Evolutionary conservation across 108 stramenopile species (phyloP).

Genomic region (Hondaea fermentalgiana): DNA sequence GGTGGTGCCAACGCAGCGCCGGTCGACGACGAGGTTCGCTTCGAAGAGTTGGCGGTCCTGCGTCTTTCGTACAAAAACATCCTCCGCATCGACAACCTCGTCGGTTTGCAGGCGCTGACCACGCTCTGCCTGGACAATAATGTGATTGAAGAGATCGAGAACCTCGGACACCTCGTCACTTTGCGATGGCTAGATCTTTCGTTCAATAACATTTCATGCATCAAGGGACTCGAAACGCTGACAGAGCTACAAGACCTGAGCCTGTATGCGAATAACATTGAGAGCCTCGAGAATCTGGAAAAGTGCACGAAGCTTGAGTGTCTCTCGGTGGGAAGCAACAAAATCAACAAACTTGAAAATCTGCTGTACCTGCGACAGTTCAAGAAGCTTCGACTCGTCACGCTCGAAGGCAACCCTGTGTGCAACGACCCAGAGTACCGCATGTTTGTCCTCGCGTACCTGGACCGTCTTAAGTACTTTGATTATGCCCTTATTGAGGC

Average conservation of each 20-base stretch:
- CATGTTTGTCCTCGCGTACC: slow-evolving; percentile 44
- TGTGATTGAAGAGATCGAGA: slow-evolving; percentile 38
- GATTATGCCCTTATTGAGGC: slow-evolving; percentile 42
- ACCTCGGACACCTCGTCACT: slow-evolving; percentile 43
- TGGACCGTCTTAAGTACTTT: slow-evolving; percentile 44
- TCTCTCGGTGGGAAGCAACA: slow-evolving; percentile 54
- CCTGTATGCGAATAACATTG: slow-evolving; percentile 48
- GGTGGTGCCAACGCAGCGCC: neutral
- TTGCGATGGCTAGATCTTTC: slow-evolving; percentile 55
- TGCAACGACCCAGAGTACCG: slow-evolving; percentile 52
- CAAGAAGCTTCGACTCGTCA: slow-evolving; percentile 43
- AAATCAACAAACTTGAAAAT: slow-evolving; percentile 38
- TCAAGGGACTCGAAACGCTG: slow-evolving; percentile 45
- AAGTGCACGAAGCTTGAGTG: slow-evolving; percentile 49
- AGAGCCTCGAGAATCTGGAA: slow-evolving; percentile 46
- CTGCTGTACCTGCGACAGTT: slow-evolving; percentile 44
- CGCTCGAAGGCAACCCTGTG: slow-evolving; percentile 54
- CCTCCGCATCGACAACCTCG: slow-evolving; percentile 49
- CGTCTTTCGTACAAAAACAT: slow-evolving; percentile 51
- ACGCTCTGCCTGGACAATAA: slow-evolving; percentile 63
- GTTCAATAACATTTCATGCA: slow-evolving; percentile 52
- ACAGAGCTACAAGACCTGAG: slow-evolving; percentile 44
- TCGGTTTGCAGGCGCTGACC: slow-evolving; percentile 42
- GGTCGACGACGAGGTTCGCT: neutral
- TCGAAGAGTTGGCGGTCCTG: slow-evolving; percentile 18